phyloP scores from a whole-genome alignment of 371 early-diverging fungal genomes.

The Smittium mucronatum region DNA sequence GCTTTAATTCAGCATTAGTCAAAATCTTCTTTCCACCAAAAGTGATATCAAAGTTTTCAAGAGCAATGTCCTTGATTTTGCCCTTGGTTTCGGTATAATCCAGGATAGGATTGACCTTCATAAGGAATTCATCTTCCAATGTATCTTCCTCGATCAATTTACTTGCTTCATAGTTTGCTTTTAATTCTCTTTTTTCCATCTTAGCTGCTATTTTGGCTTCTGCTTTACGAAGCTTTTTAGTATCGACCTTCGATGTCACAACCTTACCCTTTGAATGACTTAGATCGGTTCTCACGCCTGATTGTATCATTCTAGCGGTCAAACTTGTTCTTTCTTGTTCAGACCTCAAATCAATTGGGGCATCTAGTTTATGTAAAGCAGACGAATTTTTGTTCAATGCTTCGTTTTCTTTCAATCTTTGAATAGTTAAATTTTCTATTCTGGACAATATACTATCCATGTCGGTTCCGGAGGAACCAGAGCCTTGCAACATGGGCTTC shows the following conservation, averaged over 20 bases:
- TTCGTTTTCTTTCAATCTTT: constrained; percentile 25
- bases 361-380: constrained; percentile 20
- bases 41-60: constrained; percentile 91
- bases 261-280: constrained; percentile 26
- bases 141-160: constrained; percentile 61
- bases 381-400: constrained; percentile 10
- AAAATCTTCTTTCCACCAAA: constrained; percentile 90
- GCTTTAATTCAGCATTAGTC: constrained; percentile 63
- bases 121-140: constrained; percentile 50
- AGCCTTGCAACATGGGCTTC: constrained; percentile 70
- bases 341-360: constrained; percentile 30
- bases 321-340: constrained; percentile 30
- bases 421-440: constrained; percentile 40
- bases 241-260: constrained; percentile 76
- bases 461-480: constrained; percentile 46
- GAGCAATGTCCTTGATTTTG: constrained; percentile 84
- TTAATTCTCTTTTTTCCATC: constrained; percentile 65
- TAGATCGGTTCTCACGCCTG: constrained; percentile 20
- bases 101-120: constrained; percentile 62
- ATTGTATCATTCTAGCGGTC: constrained; percentile 18
- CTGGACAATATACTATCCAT: constrained; percentile 49
- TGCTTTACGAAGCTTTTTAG: constrained; percentile 81
- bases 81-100: constrained; percentile 73
- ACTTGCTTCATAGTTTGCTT: constrained; percentile 63
- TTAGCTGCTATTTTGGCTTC: constrained; percentile 82